Evolutionary conservation across 2,329 filamentous ascomycete species (phyloP).

Genomic region (Aspergillus ochraceus): DNA sequence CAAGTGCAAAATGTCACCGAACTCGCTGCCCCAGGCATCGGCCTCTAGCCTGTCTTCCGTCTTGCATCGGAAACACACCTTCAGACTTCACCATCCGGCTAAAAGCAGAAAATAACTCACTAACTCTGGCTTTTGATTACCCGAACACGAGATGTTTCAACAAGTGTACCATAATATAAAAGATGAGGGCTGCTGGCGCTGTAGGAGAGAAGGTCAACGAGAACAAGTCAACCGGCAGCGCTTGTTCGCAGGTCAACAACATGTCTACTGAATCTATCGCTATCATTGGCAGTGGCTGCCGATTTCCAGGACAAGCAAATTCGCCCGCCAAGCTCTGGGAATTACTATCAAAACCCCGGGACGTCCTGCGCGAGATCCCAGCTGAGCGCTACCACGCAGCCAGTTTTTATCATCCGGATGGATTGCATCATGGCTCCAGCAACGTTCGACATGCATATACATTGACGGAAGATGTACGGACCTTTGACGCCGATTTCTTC

Average conservation of each 20-base stretch:
- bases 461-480: background rate
- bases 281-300: background rate
- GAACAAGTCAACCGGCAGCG: background rate
- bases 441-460: conserved; percentile 1
- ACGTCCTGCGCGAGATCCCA: background rate
- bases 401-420: background rate
- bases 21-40: no score
- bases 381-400: background rate
- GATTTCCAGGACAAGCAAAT: background rate
- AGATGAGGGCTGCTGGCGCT: background rate
- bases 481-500: background rate
- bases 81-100: no score
- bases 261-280: background rate
- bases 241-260: background rate
- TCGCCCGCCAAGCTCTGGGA: conserved; percentile 1
- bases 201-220: background rate
- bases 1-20: no score
- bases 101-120: no score
- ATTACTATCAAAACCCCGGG: background rate
- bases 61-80: no score
- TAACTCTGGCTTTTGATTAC: no score
- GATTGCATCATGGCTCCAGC: background rate
- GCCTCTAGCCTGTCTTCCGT: no score
- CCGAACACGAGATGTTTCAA: no score
- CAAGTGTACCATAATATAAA: no score